Base-by-base conservation (phyloP, 2,329 filamentous ascomycete genomes). In the Ophiosphaerella korrae region DNA sequence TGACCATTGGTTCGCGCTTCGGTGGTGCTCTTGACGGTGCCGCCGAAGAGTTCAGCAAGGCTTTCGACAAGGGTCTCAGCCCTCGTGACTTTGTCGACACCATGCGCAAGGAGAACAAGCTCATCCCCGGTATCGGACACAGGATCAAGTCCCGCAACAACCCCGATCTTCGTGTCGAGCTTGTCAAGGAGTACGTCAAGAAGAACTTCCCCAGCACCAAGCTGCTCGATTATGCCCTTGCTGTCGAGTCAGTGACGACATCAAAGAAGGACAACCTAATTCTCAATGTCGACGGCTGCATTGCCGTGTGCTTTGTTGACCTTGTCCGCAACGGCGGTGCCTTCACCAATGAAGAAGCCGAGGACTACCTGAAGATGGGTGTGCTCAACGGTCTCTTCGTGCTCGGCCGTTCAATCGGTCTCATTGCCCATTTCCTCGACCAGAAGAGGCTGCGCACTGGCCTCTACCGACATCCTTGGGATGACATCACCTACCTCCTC, bases 201-300 rank as follows among this genome's bases (percentile, higher is more conserved):
- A 90, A 92, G 83, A 91, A 94, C 82, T 99, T 99, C 88, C 92
- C 94, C 67, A 92, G 81, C 81, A 91, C 90, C 85, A 97, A 97
- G 86, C 87, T 97, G 74, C 91, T 99, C 75, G 94, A 99, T 82
- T 99, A 97, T 77, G 94, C 94, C 64, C 86, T 99, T 73, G 94
- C 94, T 40, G 94, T 99, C 64, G 94, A 99, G 86, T 90, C 89
- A 9, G 94, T 99, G 61, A 99, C 94, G 48, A 99, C 94, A 43
- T 97, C 92, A 62, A 99, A 99, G 90, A 99, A 99, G 86, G 94
- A 99, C 82, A 99, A 97, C 84, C 86, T 99, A 66, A 99, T 99
- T 70, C 88, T 99, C 72, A 99, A 99, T 84, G 94, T 99, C 53
- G 94, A 97, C 74, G 94, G 94, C 70, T 96, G 91, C 77, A 89